Conservation (phyloP, 176 grass and related monocot species). For the Ampelocalamus luodianensis region DNA sequence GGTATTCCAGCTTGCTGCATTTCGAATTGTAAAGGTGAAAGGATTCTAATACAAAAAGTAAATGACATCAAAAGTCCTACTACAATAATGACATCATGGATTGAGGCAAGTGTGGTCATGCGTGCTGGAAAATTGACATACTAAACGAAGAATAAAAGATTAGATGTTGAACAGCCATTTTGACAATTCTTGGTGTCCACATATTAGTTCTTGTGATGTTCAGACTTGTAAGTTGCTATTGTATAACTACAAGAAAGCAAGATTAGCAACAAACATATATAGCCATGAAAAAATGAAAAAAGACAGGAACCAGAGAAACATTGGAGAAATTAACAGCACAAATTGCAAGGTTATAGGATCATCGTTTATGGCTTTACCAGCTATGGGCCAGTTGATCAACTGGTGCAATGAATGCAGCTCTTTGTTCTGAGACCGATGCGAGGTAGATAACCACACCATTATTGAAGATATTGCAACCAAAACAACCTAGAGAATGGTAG, state of each 20-base stretch:
- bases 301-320: slow-evolving; percentile 2
- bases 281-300: no score
- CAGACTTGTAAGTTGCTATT: not conserved
- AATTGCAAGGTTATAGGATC: slow-evolving; percentile 28
- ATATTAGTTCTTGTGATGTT: not conserved
- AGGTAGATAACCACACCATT: slow-evolving; percentile 93
- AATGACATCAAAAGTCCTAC: slow-evolving; percentile 4
- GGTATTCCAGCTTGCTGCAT: not conserved
- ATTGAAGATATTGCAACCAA: slow-evolving; percentile 79
- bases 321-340: slow-evolving; percentile 26
- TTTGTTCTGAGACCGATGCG: slow-evolving; percentile 76
- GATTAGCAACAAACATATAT: slow-evolving; percentile 6
- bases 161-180: not conserved
- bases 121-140: slow-evolving; percentile 1
- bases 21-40: not conserved
- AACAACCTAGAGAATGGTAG: slow-evolving; percentile 58
- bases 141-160: not conserved
- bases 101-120: not conserved
- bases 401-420: slow-evolving; percentile 81
- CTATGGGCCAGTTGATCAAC: slow-evolving; percentile 82
- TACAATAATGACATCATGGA: not conserved
- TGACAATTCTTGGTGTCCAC: not conserved
- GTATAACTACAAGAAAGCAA: not conserved
- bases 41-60: not conserved
- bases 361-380: slow-evolving; percentile 52